Evolutionary conservation across 2,329 filamentous ascomycete species (phyloP).

Genomic region (Fusarium oxysporum): DNA sequence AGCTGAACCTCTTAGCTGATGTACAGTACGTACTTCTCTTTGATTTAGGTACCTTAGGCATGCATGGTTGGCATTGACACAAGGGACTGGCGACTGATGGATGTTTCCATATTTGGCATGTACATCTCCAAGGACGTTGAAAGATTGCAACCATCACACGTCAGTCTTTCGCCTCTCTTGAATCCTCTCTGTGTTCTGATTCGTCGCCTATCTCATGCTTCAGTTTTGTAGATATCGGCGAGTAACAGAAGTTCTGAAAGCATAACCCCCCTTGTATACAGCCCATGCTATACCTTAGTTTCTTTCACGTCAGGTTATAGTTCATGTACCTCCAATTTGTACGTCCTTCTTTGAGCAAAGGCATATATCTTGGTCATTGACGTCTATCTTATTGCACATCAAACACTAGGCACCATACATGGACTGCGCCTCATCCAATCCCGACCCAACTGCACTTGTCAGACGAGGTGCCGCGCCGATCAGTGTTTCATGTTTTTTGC

Average conservation of each 20-base stretch:
- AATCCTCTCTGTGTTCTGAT: not conserved
- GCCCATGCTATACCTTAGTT: not conserved
- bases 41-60: not conserved
- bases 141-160: conserved; percentile 30
- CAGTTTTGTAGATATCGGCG: not conserved
- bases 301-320: not conserved
- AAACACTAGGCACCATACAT: conserved; percentile 11
- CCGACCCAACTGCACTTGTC: conserved; percentile 18
- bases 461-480: conserved; percentile 32
- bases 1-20: not conserved
- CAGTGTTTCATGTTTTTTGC: conserved; percentile 37
- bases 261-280: no score
- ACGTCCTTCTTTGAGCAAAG: not conserved
- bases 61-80: conserved; percentile 21
- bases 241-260: not conserved
- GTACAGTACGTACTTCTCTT: not conserved
- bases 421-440: conserved; percentile 23
- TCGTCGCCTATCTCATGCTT: not conserved
- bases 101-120: conserved; percentile 36
- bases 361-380: not conserved
- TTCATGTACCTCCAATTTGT: not conserved
- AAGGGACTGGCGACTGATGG: conserved; percentile 12
- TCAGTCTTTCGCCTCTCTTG: conserved; percentile 26
- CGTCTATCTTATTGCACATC: conserved; percentile 17
- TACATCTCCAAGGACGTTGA: conserved; percentile 14